phyloP scores from a whole-genome alignment of 352 stramenopile genomes.

The Pythium angustatum region DNA sequence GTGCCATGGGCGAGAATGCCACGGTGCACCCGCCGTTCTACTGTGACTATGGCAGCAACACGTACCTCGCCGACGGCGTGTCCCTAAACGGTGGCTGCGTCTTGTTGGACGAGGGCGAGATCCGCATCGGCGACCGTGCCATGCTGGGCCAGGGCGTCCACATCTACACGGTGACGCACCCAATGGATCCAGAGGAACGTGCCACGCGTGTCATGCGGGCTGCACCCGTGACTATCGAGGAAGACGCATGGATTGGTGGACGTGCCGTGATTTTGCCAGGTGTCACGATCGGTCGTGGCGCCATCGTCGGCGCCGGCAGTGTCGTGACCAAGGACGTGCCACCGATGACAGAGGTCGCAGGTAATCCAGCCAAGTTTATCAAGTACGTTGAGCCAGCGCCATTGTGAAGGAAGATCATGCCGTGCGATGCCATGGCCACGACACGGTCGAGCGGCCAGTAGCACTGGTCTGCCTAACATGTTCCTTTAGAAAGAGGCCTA shows the following conservation, averaged over 20 bases:
- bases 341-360: conserved; percentile 63
- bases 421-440: too few relatives aligned
- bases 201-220: conserved; percentile 50
- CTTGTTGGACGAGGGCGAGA: conserved; percentile 78
- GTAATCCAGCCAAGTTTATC: conserved; percentile 79
- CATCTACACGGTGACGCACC: conserved; percentile 82
- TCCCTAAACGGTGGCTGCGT: conserved; percentile 91
- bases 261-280: conserved; percentile 66
- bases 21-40: conserved; percentile 82
- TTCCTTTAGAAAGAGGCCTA: too few relatives aligned
- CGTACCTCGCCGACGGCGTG: conserved; percentile 65
- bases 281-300: conserved; percentile 60
- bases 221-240: conserved; percentile 72
- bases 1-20: conserved; percentile 40
- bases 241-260: conserved; percentile 87
- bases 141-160: conserved; percentile 76
- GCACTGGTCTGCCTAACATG: too few relatives aligned
- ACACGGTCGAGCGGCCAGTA: too few relatives aligned
- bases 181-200: conserved; percentile 54
- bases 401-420: too few relatives aligned
- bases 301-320: conserved; percentile 72
- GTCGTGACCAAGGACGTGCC: conserved; percentile 84
- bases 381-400: conserved; percentile 27
- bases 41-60: conserved; percentile 89
- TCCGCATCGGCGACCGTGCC: conserved; percentile 75